Evolutionary conservation across 345 rosid species (phyloP), one percentile per base, ranked within the genome.

Genomic region (Salix koriyanagi): DNA sequence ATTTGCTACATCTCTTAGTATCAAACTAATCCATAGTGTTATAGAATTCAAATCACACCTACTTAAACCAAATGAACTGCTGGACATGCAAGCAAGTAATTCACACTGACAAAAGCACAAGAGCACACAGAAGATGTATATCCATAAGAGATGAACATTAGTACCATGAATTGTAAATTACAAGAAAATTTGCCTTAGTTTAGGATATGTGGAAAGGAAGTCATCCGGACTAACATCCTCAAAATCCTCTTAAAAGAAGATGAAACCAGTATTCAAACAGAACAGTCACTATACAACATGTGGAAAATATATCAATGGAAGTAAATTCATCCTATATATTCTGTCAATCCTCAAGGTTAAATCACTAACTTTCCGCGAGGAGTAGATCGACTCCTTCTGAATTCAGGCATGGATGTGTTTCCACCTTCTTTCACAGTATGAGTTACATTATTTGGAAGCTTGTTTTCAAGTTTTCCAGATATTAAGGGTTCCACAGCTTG

Each of bases 361-460:
- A 79, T 72, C 65, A 83, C 81, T 73, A 88, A 87, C 79, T 89
- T 91, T 67, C 91, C 91, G 1, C 91, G 91, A 73, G 94, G 89
- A 30, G 90, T 86, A n/a, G 92, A 93, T 70, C 88, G 86, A 73
- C 91, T 93, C 83, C 97, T 86, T 74, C 90, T 87, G 69, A 90
- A 84, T 74, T 89, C 95, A 21, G 87, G 85, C 83, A 80, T 67
- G 2, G 90, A 82, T 75, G 79, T 69, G 64, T 78, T 84, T 39
- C 79, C 87, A 69, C 84, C 87, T 83, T 88, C 93, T 69, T 88
- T 86, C 1, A 75, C 75, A 28, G 81, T 82, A 39, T 87, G 86
- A 67, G 69, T 8, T 50, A 18, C 46, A 23, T 78, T 83, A 42
- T 79, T 79, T 65, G 85, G 81, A 71, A 82, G 69, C 87, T 85